phyloP scores from a whole-genome alignment of 805 yeast species.

The Candida chilensis region DNA sequence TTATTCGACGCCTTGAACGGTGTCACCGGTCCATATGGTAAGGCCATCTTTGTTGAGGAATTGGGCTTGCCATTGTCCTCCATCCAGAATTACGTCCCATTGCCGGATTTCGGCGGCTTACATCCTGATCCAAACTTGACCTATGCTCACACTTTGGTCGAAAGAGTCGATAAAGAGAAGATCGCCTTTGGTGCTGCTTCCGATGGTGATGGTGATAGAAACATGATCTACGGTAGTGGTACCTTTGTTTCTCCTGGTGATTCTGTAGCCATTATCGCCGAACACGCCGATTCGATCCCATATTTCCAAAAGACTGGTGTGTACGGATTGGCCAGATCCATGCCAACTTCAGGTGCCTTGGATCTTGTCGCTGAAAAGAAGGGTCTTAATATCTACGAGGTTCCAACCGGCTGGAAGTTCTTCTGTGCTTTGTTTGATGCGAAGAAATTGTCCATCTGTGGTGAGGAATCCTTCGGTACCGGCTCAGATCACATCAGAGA shows the following conservation, averaged over 20 bases:
- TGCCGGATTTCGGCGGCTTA: conserved; percentile 92
- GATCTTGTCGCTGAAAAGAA: conserved; percentile 82
- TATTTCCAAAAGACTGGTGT: conserved; percentile 82
- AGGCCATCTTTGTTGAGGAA: conserved; percentile 74
- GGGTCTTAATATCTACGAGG: conserved; percentile 77
- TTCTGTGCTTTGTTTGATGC: conserved; percentile 95
- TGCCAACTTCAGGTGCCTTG: conserved; percentile 95
- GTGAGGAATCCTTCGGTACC: conserved; percentile 97
- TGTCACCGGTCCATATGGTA: conserved; percentile 95
- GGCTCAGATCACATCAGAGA: conserved; percentile 97
- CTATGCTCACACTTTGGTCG: conserved; percentile 83
- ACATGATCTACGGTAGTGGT: conserved; percentile 94
- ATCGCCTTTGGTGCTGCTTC: conserved; percentile 97
- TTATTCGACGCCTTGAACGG: conserved; percentile 91
- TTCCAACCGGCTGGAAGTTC: conserved; percentile 98
- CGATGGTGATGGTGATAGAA: conserved; percentile 99
- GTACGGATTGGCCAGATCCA: conserved; percentile 89
- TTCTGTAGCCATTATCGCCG: conserved; percentile 94
- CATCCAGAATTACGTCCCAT: conserved; percentile 72
- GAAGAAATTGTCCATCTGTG: conserved; percentile 88
- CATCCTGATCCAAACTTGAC: conserved; percentile 98
- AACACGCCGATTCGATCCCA: conserved; percentile 85
- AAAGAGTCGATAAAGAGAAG: conserved; percentile 68
- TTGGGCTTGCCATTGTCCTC: conserved; percentile 64
- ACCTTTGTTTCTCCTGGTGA: conserved; percentile 98